Evolutionary conservation across 176 grass and related monocot species (phyloP), one percentile per base, ranked within the genome.

Genomic region (Aegilops speltoides): DNA sequence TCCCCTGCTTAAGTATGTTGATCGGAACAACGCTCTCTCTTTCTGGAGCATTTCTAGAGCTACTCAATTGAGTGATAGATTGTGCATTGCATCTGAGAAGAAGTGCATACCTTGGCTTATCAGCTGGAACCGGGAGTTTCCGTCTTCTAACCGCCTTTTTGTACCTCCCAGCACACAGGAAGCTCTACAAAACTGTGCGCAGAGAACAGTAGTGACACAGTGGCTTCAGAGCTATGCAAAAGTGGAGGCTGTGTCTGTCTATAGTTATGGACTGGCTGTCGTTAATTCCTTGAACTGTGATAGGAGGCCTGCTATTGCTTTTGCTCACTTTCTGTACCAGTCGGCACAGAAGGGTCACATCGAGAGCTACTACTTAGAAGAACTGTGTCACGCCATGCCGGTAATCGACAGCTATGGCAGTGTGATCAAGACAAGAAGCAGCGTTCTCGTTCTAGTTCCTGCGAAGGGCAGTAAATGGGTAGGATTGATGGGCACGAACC

Each of bases 401-500:
- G 37, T 91, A 23, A 65, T 93, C 70, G 94, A 93, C 68, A 91
- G 59, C 54, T 89, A 88, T 14, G 82, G 91, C 2, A 2, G 1
- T 22, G 68, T 86, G 41, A 20, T 89, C 16, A 79, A 26, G 38
- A 1, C 9, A 37, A 88, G 68, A 45, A 86, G 43, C 8, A 33
- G 66, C 1, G 31, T 96, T 70, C 72, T 95, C 1, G 36, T 95
- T 71, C 73, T 96, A 4, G 87, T 96, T 85, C 94, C 94, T n/a
- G 91, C 91, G 4, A 87, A 81, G 78, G 91, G 87, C 19, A 89
- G 94, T 74, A 91, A 93, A 59, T 96, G 94, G 94, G 82, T 74
- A 12, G n/a, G 52, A 24, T 78, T 96, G 85, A 71, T 96, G 82
- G 87, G 87, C 25, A 72, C 68, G 4, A 96, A 96, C 83, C 94